phyloP scores from a whole-genome alignment of 2,329 filamentous ascomycete species.

The Diplodia scrobiculata region DNA sequence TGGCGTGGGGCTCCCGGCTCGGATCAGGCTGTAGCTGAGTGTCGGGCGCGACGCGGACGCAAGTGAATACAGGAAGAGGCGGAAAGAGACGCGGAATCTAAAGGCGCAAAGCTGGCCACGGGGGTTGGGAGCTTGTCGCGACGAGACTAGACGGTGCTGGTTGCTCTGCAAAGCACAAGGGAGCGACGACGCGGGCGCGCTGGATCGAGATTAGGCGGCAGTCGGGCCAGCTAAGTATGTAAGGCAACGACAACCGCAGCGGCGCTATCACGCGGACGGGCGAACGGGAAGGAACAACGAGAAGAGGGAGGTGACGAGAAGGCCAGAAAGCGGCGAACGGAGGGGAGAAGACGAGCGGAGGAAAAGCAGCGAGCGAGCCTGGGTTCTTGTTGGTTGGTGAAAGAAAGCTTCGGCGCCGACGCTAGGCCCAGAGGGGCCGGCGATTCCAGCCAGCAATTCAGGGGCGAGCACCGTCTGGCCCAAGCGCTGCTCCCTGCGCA shows the following conservation, averaged over 20 bases:
- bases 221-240: constrained; percentile 40
- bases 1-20: neutral
- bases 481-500: constrained; percentile 1
- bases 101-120: constrained; percentile 15
- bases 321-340: constrained; percentile 60
- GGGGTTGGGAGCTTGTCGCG: neutral
- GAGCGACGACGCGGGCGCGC: constrained; percentile 45
- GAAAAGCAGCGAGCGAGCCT: constrained; percentile 35
- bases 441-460: constrained; percentile 17
- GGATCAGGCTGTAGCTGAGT: constrained; percentile 13
- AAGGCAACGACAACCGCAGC: constrained; percentile 27
- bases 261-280: constrained; percentile 26
- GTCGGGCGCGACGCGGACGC: constrained; percentile 9
- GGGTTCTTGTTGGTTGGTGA: constrained; percentile 13
- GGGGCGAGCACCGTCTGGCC: neutral
- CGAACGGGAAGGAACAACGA: constrained; percentile 30
- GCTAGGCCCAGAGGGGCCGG: constrained; percentile 3
- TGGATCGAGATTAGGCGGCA: constrained; percentile 36
- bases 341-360: constrained; percentile 72
- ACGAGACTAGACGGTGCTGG: constrained; percentile 23
- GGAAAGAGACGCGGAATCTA: constrained; percentile 19
- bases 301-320: constrained; percentile 35
- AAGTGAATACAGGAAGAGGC: constrained; percentile 15
- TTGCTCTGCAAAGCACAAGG: constrained; percentile 32
- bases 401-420: constrained; percentile 1